Conservation (phyloP, 495 filamentous ascomycete genomes). For the Neurospora africana region DNA sequence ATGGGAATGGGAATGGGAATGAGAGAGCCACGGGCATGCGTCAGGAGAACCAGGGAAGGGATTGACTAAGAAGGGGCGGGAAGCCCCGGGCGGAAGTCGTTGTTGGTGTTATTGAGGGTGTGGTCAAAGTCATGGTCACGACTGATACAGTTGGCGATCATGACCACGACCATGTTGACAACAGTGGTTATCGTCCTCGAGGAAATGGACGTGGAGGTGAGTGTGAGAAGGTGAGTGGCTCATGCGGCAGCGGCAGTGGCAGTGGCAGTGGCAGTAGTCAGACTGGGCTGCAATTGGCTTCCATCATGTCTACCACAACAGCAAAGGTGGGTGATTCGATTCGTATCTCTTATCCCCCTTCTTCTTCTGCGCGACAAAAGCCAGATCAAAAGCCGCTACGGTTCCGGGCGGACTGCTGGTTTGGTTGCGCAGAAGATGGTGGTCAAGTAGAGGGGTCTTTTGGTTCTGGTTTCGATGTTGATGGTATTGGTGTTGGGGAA, state of each 20-base stretch:
- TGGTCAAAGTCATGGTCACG: neutral
- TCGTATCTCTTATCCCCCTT: neutral
- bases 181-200: too few relatives aligned
- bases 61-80: slow-evolving; percentile 35
- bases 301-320: neutral
- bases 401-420: neutral
- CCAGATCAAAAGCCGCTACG: neutral
- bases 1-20: slow-evolving; percentile 15
- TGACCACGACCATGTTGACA: neutral
- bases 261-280: neutral
- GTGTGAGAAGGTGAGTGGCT: neutral
- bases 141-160: neutral
- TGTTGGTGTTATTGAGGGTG: neutral
- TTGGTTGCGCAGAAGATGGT: neutral
- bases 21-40: slow-evolving; percentile 21
- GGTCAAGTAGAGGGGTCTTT: neutral
- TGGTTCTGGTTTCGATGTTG: neutral
- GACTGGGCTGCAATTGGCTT: neutral
- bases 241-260: neutral
- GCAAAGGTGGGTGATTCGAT: neutral
- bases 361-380: neutral
- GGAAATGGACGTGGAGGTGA: too few relatives aligned
- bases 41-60: slow-evolving; percentile 20
- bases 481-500: neutral
- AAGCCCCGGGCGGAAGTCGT: slow-evolving; percentile 19